Conservation (phyloP, 768 basidiomycete genomes). For the Lanmaoa pseudosensibilis region DNA sequence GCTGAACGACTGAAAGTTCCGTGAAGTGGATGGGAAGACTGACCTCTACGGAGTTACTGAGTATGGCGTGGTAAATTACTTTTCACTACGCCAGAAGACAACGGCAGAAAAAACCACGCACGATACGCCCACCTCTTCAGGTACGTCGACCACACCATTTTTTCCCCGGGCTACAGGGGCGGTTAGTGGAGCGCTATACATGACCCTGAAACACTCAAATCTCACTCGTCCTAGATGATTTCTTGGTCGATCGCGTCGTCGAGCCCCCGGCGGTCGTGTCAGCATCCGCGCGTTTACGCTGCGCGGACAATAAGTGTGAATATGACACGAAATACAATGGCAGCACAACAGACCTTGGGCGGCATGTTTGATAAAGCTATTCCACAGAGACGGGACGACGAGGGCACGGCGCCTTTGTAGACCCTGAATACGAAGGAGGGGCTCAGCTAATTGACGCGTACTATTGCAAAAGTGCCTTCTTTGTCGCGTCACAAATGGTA, state of each 20-base stretch:
- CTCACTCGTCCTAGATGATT: constrained; percentile 41
- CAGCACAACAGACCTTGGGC: constrained; percentile 33
- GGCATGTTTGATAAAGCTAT: constrained; percentile 30
- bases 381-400: background rate
- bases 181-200: constrained; percentile 1
- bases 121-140: constrained; percentile 16
- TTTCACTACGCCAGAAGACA: background rate
- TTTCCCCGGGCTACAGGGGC: constrained; percentile 18
- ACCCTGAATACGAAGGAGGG: constrained; percentile 1
- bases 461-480: background rate
- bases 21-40: constrained; percentile 15
- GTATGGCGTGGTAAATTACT: constrained; percentile 13
- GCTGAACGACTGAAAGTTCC: background rate
- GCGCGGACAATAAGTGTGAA: constrained; percentile 17
- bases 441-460: constrained; percentile 22
- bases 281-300: constrained; percentile 63
- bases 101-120: constrained; percentile 21
- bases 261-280: constrained; percentile 28
- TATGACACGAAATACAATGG: background rate
- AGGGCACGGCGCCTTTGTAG: background rate
- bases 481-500: constrained; percentile 8
- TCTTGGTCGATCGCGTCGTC: constrained; percentile 46
- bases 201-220: constrained; percentile 18
- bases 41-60: constrained; percentile 27
- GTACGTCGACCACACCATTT: constrained; percentile 7